A percentile compares a stretch with the other conserved stretches of the same genome.
These are phyloP conservation scores for Blastobotrys ciferrii DNA, from an alignment of 1,139 yeast species.

Conservation along the genomic window DNA sequence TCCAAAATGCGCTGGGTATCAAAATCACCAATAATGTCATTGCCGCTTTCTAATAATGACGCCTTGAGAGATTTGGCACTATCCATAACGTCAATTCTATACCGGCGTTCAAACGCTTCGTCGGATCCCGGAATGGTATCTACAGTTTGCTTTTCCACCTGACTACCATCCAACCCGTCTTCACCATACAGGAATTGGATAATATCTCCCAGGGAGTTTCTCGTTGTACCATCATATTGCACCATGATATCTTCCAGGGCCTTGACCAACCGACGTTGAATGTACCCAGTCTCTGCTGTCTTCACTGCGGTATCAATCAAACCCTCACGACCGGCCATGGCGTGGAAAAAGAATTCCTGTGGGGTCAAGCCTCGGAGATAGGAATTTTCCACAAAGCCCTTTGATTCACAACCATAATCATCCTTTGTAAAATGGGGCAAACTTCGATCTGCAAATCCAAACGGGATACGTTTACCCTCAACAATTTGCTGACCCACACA, in stretches of 20 bases:
- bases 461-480: constrained; percentile 98
- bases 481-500: constrained; percentile 99
- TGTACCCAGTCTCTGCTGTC: constrained; percentile 99
- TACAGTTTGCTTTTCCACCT: constrained; percentile 94
- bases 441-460: constrained; percentile 93
- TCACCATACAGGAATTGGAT: constrained; percentile 98
- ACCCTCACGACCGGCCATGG: constrained; percentile 99
- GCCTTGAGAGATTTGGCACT: constrained; percentile 61
- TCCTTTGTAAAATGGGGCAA: constrained; percentile 97
- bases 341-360: constrained; percentile 98
- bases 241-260: constrained; percentile 99
- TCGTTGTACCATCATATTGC: constrained; percentile 96
- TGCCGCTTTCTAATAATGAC: constrained; percentile 78
- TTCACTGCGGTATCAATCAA: constrained; percentile 97
- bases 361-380: constrained; percentile 97
- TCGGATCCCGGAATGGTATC: constrained; percentile 96
- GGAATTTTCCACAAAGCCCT: constrained; percentile 97
- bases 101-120: constrained; percentile 75
- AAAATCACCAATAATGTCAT: constrained; percentile 87
- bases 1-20: constrained; percentile 78
- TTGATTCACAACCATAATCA: constrained; percentile 96
- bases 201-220: constrained; percentile 95
- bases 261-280: constrained; percentile 97
- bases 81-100: constrained; percentile 83
- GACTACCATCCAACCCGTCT: constrained; percentile 98